Base-by-base conservation (phyloP, 805 yeast genomes). In the Teunomyces cretensis region DNA sequence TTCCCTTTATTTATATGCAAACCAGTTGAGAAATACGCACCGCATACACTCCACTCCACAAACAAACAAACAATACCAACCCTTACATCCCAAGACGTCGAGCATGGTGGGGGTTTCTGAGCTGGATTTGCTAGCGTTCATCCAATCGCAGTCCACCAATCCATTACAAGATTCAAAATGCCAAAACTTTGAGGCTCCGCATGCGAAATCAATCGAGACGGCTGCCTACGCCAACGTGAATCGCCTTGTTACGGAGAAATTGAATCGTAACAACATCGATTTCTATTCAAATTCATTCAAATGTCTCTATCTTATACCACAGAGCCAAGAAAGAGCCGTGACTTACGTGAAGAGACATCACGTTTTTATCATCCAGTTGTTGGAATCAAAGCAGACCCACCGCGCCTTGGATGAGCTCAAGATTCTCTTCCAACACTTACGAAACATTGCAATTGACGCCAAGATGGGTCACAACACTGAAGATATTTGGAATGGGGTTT, bases 341-440 rank as follows among this genome's bases (percentile, higher is more conserved):
- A 42, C 33, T n/a, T 41, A 50, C 11, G 42, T 62, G 13, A 58
- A 58, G 37, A 56, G 53, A 26, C 68, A 67, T 43, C 68, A 67
- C 37, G 44, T 54, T 1, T 62, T 58, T 42, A 48, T 64, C 6
- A 55, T 67, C 12, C 53, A 54, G 36, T 43, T 63, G 33, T 50
- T 63, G 11, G 59, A 56, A 13, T 22, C 46, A n/a, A 56, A 53
- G 30, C 31, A 41, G 7, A 33, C 46, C 12, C 47, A 42, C 9
- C 28, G 38, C 12, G 55, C 57, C 2, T 32, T 59, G 13, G 32
- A 39, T 9, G 51, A 51, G 27, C 33, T 51, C 4, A 13, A 16
- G 5, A 15, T 14, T 24, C 37, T 54, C 14, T 35, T 39, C n/a
- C 52, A 43, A 9, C 32, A 35, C 7, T 43, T 57, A 17, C 35